Base-by-base conservation (phyloP, 2,329 filamentous ascomycete genomes). In the Colletotrichum destructivum region DNA sequence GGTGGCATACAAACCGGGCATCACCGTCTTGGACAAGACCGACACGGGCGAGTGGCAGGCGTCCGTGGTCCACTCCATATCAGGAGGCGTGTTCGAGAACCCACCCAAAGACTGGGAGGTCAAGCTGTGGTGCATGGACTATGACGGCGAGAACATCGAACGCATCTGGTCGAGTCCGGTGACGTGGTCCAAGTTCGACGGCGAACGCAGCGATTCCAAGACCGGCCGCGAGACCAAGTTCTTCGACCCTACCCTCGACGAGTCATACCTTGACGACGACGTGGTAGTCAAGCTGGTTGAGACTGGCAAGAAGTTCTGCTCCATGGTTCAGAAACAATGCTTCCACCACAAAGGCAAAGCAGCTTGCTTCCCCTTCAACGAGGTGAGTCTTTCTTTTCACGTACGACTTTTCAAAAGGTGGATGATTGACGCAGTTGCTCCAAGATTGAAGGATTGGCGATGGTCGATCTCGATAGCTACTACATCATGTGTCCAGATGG, bases 1-100 rank as follows among this genome's bases (percentile, higher is more conserved):
- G 77, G 62, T 75, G 5, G 1, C 18, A 0, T 35, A 44, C 8
- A 75, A 73, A 57, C 76, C 77, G 0, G 76, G 76, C 1, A 8
- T 21, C 5, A 52, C 26, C 4, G 18, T 44, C 0, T 6, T 69
- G 15, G 21, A 46, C 12, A 46, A 2, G 21, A 44, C 11, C 11
- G 2, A 21, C 11, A 56, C n/a, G 9, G 16, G 38, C 11, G 49
- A 21, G 0, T 65, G 66, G 51, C 8, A 35, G 4, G 46, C 61
- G 5, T 42, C 5, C 0, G 52, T 65, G 4, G 12, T 69, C 3
- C 52, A 64, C 18, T 51, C 51, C 1, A 2, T 69, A 3, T 46
- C 60, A 7, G 66, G 66, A 9, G 66, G 61, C 1, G 21, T 52
- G 1, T 57, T 69, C 11, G 40, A 64, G 1, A 60, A 69, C 8